phyloP scores from a whole-genome alignment of 306 rosid species.

The Ormosia semicastrata region DNA sequence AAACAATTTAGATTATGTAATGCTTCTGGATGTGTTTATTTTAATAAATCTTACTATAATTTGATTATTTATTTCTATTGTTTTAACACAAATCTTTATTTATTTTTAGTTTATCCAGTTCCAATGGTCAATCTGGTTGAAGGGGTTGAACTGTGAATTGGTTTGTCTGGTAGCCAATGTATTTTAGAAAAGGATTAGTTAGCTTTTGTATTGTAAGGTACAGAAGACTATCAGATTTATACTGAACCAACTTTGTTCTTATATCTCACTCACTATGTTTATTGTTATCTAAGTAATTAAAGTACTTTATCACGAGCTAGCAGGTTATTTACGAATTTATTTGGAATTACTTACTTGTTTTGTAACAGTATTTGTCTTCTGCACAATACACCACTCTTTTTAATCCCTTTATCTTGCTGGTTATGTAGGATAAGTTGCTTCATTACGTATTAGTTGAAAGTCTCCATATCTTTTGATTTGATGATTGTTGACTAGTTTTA shows the following conservation, averaged over 20 bases:
- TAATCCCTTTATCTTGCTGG: background rate
- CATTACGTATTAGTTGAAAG: background rate
- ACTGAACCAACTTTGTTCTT: background rate
- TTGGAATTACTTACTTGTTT: background rate
- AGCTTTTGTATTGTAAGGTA: background rate
- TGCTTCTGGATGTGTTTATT: background rate
- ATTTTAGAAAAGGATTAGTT: background rate
- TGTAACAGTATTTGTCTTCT: background rate
- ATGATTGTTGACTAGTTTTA: background rate
- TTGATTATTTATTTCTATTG: background rate
- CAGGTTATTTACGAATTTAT: background rate
- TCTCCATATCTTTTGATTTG: too few relatives aligned
- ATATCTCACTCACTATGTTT: background rate
- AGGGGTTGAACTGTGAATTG: background rate
- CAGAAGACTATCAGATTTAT: background rate
- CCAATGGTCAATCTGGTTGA: background rate
- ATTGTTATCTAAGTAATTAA: background rate
- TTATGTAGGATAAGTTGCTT: background rate
- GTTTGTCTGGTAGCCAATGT: background rate
- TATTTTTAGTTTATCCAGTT: background rate
- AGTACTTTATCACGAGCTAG: background rate
- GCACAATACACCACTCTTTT: too few relatives aligned
- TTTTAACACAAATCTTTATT: background rate
- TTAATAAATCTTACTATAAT: background rate
- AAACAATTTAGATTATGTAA: background rate